Evolutionary conservation across 306 rosid genomes (phyloP), one percentile per base, ranked within the genome.

Genomic region (Begonia loranthoides): DNA sequence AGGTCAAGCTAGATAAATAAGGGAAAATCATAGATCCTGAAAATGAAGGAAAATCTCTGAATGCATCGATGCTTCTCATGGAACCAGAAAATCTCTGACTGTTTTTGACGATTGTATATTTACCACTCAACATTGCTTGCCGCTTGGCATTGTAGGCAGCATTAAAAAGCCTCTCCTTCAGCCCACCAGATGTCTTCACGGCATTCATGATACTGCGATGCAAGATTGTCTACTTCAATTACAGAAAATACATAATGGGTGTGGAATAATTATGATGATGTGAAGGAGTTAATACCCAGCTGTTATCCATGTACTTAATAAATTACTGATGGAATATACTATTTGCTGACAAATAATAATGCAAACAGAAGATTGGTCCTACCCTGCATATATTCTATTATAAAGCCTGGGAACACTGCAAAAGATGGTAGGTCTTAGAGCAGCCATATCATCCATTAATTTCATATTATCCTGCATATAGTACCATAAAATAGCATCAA

Each of bases 371-470:
- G 49, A 43, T 11, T 43, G 13, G 44, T 41, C 59, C 44, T 92
- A 92, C 99, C 96, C 94, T 28, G 87, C 93, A 69, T 92, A 92
- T 74, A 92, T 80, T 80, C 96, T 79, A 57, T 92, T 92, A 62
- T 78, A 92, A 53, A 92, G 94, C 73, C 99, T 82, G 59, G 99
- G 99, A 73, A 92, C 96, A 59, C 99, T 92, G 67, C 87, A 74
- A 74, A 92, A 92, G 70, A 92, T 47, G 6, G 99, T 92, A 61
- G 99, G 99, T 62, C 88, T 83, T 59, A 92, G 67, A 58, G 70
- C 82, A 49, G 87, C 84, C 60, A 92, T 64, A 64, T 92, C 99
- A 62, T 92, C 99, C 80, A 92, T 76, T 60, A 92, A 64, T 64
- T 92, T 92, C 94, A 92, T 49, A 75, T 77, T 83, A 69, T 92